Conservation (phyloP, 23 red algal genomes). For the Agarophyton chilense region DNA sequence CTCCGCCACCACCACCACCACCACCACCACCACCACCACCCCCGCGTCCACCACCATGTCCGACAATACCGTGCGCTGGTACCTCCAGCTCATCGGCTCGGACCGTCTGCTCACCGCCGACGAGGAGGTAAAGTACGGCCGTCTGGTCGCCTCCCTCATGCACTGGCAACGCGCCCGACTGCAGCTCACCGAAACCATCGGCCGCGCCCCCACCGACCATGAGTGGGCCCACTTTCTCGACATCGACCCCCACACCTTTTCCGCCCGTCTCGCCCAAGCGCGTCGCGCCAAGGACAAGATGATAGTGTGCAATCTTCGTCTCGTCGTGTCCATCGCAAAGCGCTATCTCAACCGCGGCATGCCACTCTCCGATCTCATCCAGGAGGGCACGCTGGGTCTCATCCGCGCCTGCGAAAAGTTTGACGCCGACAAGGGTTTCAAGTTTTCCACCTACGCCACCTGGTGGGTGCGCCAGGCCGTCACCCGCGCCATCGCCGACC, state of each 20-base stretch:
- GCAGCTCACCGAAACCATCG: constrained; percentile 15
- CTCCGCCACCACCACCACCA: not conserved
- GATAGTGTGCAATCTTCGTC: constrained; percentile 82
- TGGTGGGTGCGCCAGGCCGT: constrained; percentile 93
- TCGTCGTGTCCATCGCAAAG: constrained; percentile 92
- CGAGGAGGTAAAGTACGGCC: constrained; percentile 54
- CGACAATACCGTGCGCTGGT: constrained; percentile 68
- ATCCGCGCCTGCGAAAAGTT: constrained; percentile 92
- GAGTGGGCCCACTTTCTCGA: constrained; percentile 48
- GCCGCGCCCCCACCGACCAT: constrained; percentile 10
- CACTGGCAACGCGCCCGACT: constrained; percentile 31
- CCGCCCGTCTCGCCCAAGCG: not conserved
- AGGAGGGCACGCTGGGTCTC: constrained; percentile 90
- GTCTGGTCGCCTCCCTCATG: constrained; percentile 22
- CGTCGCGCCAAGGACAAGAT: constrained; percentile 67
- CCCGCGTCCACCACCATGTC: not conserved
- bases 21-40: not conserved
- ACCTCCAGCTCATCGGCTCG: constrained; percentile 61
- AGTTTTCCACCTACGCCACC: constrained; percentile 92
- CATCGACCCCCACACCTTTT: constrained; percentile 18
- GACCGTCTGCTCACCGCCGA: constrained; percentile 54
- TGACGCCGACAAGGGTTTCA: constrained; percentile 79
- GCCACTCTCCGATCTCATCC: constrained; percentile 86
- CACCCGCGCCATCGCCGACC: constrained; percentile 76
- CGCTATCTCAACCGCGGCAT: constrained; percentile 76